Evolutionary conservation across 2,329 filamentous ascomycete genomes (phyloP), one percentile per base, ranked within the genome.

Genomic region (Huntiella decipiens): DNA sequence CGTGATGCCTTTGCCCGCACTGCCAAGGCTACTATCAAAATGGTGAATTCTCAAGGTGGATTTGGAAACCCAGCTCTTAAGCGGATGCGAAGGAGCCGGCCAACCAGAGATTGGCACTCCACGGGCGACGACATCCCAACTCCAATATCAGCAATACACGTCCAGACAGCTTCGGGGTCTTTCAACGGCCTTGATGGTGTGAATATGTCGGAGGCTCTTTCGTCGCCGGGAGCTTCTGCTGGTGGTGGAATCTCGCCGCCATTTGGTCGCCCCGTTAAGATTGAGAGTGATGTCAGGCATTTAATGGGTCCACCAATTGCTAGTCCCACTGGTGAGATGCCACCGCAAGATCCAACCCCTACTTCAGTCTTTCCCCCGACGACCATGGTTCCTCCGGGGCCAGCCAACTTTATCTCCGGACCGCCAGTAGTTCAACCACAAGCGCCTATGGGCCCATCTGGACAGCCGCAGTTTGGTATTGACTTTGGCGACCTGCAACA

Each of bases 1-100:
- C 77, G 86, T 11, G 87, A 96, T 59, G 87, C 91, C 1, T 95
- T 96, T 58, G 84, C 93, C 55, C 76, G 88, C 35, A 96, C 94
- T 65, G 87, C 84, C 55, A 93, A 91, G 63, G 87, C 87, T 7
- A 96, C 88, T 0, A 82, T 96, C 43, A 84, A 88, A 57, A 95
- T 95, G 87, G 86, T 83, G 53, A 79, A 87, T 58, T 83, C 81
- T 1, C 88, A 80, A 1, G 87, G 82, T 13, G 84, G 84, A 0
- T 92, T 92, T 52, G 83, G 82, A 8, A 49, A 55, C 49, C 51
- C 58, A 46, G 46, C 56, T 46, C 52, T 56, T 50, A 53, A 61
- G 36, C 45, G 56, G 15, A 52, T 53, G 36, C 52, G 54, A 36
- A 52, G 57, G 44, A 52, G 57, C 39, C 41, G 42, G n/a, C 43